Percentiles rank a stretch among this genome's conserved stretches.
Conservation (phyloP, 495 filamentous ascomycete species). For the Hypoxylon lenormandii region DNA sequence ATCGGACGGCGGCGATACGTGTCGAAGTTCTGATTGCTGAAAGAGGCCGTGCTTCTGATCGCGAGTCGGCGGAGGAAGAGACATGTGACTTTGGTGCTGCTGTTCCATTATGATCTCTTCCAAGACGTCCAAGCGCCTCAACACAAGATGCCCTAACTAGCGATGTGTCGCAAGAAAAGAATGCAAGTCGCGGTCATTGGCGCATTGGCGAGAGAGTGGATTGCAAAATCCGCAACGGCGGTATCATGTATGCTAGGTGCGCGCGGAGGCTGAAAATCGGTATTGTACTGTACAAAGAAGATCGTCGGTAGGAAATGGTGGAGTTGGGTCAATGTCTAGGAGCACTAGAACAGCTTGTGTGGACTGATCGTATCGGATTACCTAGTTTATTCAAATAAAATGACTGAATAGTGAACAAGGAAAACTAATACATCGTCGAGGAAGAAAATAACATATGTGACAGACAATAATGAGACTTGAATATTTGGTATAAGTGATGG, state of each 20-base stretch:
- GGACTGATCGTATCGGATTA: constrained; percentile 32
- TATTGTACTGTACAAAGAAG: constrained; percentile 34
- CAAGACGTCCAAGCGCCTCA: constrained; percentile 23
- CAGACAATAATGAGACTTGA: constrained; percentile 4
- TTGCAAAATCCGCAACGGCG: not conserved
- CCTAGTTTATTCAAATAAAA: constrained; percentile 29
- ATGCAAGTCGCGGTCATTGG: constrained; percentile 36
- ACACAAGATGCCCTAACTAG: constrained; percentile 29
- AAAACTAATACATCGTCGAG: constrained; percentile 27
- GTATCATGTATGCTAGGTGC: constrained; percentile 32
- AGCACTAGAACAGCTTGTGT: constrained; percentile 2
- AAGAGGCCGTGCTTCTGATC: constrained; percentile 45
- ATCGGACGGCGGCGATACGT: constrained; percentile 40
- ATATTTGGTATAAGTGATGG: not conserved
- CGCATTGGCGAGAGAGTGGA: constrained; percentile 24
- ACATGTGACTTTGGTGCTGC: constrained; percentile 48
- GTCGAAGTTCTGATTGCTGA: constrained; percentile 32
- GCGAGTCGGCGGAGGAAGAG: constrained; percentile 37
- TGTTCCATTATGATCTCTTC: constrained; percentile 41
- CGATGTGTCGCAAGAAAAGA: constrained; percentile 31
- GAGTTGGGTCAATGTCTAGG: constrained; percentile 11
- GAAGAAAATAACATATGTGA: constrained; percentile 21
- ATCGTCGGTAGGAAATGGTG: constrained; percentile 2
- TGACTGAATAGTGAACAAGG: constrained; percentile 9
- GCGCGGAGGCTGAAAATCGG: constrained; percentile 28